These are phyloP conservation scores for Plenodomus biglobosus DNA, from an alignment of 2,329 filamentous ascomycete genomes.

Conservation along the genomic window DNA sequence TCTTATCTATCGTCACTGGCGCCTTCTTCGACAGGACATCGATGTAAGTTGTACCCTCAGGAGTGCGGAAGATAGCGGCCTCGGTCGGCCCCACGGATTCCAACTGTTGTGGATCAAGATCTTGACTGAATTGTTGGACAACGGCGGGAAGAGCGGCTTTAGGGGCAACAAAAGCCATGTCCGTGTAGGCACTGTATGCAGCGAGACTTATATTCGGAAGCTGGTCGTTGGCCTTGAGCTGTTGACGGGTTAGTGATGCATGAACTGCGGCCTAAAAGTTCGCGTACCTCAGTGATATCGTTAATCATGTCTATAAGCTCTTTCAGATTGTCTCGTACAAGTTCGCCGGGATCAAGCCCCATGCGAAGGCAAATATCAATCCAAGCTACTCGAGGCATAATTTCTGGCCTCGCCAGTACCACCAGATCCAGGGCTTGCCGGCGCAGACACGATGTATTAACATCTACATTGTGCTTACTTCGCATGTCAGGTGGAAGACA, in stretches of 20 bases:
- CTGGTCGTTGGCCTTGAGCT: constrained; percentile 26
- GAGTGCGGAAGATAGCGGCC: constrained; percentile 88
- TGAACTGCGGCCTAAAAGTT: constrained; percentile 12
- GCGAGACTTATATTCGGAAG: constrained; percentile 60
- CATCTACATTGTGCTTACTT: constrained; percentile 46
- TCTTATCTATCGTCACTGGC: constrained; percentile 76
- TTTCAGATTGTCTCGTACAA: constrained; percentile 67
- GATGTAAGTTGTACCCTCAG: constrained; percentile 83
- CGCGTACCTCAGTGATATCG: constrained; percentile 56
- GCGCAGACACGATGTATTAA: constrained; percentile 59
- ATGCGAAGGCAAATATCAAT: constrained; percentile 82
- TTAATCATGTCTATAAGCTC: constrained; percentile 69
- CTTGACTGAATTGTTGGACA: constrained; percentile 70
- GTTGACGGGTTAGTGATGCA: constrained; percentile 2
- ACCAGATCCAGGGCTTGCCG: constrained; percentile 74
- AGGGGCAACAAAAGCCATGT: constrained; percentile 90
- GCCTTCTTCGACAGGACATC: constrained; percentile 87
- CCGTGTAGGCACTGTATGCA: constrained; percentile 81
- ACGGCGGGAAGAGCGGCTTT: constrained; percentile 76
- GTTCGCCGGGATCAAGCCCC: constrained; percentile 76
- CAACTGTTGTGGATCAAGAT: constrained; percentile 72
- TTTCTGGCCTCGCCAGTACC: constrained; percentile 73
- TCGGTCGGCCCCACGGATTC: constrained; percentile 78
- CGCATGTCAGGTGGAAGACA: constrained; percentile 60
- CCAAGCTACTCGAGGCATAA: constrained; percentile 81